These are phyloP conservation scores for Cladobotryum mycophilum DNA, from an alignment of 2,329 filamentous ascomycete species.

Conservation along the genomic window DNA sequence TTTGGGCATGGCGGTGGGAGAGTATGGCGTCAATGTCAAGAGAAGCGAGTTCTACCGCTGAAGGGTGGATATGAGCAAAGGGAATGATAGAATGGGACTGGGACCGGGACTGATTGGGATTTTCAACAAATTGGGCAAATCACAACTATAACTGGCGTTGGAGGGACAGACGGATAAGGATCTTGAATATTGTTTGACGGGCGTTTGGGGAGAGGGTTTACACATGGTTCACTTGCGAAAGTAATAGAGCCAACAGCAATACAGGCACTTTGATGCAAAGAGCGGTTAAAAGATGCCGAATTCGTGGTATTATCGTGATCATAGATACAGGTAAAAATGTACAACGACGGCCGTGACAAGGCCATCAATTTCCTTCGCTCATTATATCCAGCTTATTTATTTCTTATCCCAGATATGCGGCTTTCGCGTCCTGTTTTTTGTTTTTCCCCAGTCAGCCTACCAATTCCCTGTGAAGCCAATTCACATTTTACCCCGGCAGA, in stretches of 20 bases:
- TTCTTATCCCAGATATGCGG: conserved; percentile 48
- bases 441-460: conserved; percentile 13
- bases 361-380: conserved; percentile 14
- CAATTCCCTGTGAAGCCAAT: neutral
- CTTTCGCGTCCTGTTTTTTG: conserved; percentile 46
- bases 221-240: no score
- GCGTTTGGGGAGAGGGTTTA: conserved; percentile 19
- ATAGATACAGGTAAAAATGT: conserved; percentile 25
- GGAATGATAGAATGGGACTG: conserved; percentile 9
- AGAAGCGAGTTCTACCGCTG: conserved; percentile 92
- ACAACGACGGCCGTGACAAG: conserved; percentile 14
- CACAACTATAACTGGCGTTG: neutral
- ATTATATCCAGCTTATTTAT: conserved; percentile 20
- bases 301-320: conserved; percentile 9
- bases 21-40: conserved; percentile 98
- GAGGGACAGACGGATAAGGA: neutral
- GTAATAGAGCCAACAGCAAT: no score
- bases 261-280: no score
- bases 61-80: conserved; percentile 7
- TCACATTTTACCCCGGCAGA: neutral
- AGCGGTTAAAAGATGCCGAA: neutral
- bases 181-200: conserved; percentile 12
- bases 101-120: conserved; percentile 6
- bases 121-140: neutral
- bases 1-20: conserved; percentile 91